A percentile compares a stretch with the other conserved stretches of the same genome.
Conservation (phyloP, 2,329 filamentous ascomycete genomes). For the Paradendryphiella salina region DNA sequence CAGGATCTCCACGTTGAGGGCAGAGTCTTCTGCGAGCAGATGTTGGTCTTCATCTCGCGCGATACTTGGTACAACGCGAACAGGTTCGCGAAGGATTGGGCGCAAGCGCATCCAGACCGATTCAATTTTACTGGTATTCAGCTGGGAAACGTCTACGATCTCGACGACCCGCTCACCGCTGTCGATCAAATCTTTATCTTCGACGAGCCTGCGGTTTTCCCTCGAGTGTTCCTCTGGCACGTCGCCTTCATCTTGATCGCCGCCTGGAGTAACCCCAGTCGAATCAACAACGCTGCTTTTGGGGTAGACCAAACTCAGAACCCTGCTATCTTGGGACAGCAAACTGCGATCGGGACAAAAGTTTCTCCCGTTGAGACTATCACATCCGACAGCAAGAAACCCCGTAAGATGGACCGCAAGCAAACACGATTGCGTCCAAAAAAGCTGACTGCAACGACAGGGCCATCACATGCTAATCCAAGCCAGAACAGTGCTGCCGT, state of each 20-base stretch:
- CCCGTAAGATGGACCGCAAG: constrained; percentile 18
- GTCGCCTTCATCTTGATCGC: constrained; percentile 30
- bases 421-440: background rate
- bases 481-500: background rate
- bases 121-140: constrained; percentile 21
- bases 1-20: constrained; percentile 41
- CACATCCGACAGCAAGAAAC: background rate
- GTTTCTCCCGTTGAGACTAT: background rate
- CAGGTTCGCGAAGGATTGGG: constrained; percentile 32
- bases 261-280: constrained; percentile 13
- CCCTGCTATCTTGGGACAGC: background rate
- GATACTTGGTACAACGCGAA: constrained; percentile 28
- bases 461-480: background rate
- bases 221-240: constrained; percentile 39
- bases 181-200: constrained; percentile 38
- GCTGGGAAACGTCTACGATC: constrained; percentile 23
- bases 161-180: constrained; percentile 22
- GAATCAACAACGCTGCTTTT: constrained; percentile 4
- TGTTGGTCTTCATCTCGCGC: constrained; percentile 33
- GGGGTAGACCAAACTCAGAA: background rate
- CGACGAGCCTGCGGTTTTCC: constrained; percentile 27
- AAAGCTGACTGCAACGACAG: constrained; percentile 20
- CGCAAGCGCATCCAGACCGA: constrained; percentile 24
- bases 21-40: constrained; percentile 30
- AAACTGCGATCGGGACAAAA: background rate